Percentiles rank a stretch among this genome's conserved stretches.
Evolutionary conservation across 1,284 basidiomycete genomes (phyloP).

Genomic region (Sutorius eximius): DNA sequence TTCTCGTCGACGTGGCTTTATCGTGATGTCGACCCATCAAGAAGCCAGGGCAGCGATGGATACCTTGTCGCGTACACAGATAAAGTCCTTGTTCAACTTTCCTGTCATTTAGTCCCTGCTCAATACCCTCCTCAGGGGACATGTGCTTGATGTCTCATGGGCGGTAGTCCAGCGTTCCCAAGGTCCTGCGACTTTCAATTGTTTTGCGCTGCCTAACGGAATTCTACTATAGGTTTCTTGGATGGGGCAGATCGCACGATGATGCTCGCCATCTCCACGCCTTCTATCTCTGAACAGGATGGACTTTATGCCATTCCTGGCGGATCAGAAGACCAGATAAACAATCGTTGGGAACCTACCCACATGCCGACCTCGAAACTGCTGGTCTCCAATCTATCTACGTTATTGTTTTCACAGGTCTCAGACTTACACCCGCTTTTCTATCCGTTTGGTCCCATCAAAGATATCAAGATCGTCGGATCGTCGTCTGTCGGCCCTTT

Average conservation of each 20-base stretch:
- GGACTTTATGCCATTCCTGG: slow-evolving; percentile 20
- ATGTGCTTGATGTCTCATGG: slow-evolving; percentile 75
- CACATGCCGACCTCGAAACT: slow-evolving; percentile 49
- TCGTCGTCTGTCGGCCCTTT: slow-evolving; percentile 35
- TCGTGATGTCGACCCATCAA: slow-evolving; percentile 71
- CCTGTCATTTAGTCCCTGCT: not conserved
- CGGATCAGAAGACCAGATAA: slow-evolving; percentile 9
- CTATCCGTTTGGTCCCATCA: slow-evolving; percentile 67
- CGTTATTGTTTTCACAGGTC: slow-evolving; percentile 61
- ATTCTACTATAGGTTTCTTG: slow-evolving; percentile 55
- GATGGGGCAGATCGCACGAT: slow-evolving; percentile 76
- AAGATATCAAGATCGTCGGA: slow-evolving; percentile 49
- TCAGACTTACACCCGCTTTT: slow-evolving; percentile 71
- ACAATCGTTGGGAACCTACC: slow-evolving; percentile 33
- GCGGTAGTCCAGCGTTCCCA: slow-evolving; percentile 79
- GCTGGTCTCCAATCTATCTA: slow-evolving; percentile 65
- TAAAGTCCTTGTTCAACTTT: slow-evolving; percentile 43
- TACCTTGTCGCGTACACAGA: slow-evolving; percentile 60
- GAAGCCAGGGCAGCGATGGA: slow-evolving; percentile 69
- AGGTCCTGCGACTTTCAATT: slow-evolving; percentile 41
- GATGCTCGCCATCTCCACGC: slow-evolving; percentile 48
- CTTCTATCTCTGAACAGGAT: slow-evolving; percentile 33
- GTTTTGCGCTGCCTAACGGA: slow-evolving; percentile 7
- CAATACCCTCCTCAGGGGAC: slow-evolving; percentile 46
- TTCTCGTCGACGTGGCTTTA: slow-evolving; percentile 74